These are phyloP conservation scores for Aspergillus asperescens DNA, from an alignment of 495 filamentous ascomycete species.

Conservation along the genomic window DNA sequence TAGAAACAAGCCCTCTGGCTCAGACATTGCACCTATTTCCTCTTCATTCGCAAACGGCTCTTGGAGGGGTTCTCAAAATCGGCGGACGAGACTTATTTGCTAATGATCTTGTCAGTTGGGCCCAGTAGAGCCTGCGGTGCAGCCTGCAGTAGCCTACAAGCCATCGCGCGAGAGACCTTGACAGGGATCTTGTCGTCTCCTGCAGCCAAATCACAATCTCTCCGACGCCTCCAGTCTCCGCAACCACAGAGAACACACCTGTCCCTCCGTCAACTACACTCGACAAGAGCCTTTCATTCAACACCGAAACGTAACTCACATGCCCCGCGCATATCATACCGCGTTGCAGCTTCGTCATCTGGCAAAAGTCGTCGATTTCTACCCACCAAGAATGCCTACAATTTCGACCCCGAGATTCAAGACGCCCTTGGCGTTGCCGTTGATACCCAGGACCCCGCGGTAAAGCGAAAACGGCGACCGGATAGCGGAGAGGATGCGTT, in stretches of 20 bases:
- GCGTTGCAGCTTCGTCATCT: conserved; percentile 55
- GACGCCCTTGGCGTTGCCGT: conserved; percentile 49
- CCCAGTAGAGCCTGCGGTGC: conserved; percentile 37
- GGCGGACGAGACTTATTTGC: conserved; percentile 11
- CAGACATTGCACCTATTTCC: neutral
- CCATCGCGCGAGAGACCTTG: conserved; percentile 24
- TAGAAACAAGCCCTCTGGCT: neutral
- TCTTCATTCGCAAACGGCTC: neutral
- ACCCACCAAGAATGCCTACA: conserved; percentile 63
- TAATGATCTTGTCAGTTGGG: conserved; percentile 30
- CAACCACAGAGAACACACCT: conserved; percentile 1
- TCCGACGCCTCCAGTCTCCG: conserved; percentile 9
- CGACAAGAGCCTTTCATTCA: conserved; percentile 28
- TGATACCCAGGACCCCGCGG: conserved; percentile 31
- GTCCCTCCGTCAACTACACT: neutral
- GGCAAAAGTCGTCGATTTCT: conserved; percentile 74
- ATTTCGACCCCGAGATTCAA: conserved; percentile 61
- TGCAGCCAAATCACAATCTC: conserved; percentile 3
- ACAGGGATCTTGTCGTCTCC: conserved; percentile 12
- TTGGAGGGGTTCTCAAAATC: conserved; percentile 16
- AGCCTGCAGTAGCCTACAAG: conserved; percentile 36
- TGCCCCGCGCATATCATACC: conserved; percentile 39
- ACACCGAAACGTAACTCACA: conserved; percentile 18
- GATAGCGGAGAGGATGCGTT: conserved; percentile 93
- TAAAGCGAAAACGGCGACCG: conserved; percentile 46